Evolutionary conservation across 805 yeast genomes (phyloP).

Genomic region (Candida saitoana): DNA sequence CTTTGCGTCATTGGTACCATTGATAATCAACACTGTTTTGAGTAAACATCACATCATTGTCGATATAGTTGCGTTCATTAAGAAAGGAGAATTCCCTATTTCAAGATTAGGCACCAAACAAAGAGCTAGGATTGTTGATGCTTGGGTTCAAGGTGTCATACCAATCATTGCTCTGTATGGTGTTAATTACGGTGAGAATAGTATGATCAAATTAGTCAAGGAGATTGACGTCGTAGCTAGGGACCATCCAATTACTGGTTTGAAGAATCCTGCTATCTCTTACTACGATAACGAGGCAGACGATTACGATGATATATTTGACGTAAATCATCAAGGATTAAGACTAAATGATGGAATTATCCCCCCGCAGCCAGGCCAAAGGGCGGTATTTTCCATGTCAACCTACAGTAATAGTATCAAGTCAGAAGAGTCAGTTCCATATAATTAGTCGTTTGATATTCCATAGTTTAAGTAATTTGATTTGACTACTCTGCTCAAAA

Average conservation of each 20-base stretch:
- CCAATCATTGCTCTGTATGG: constrained; percentile 41
- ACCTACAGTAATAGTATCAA: constrained; percentile 7
- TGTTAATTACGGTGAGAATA: constrained; percentile 64
- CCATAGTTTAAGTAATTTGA: no score
- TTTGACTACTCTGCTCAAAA: neutral
- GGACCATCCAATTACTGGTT: constrained; percentile 36
- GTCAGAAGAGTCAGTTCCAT: constrained; percentile 5
- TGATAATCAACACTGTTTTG: constrained; percentile 73
- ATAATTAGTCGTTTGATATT: neutral
- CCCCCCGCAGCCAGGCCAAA: constrained; percentile 4
- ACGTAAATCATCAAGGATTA: constrained; percentile 26
- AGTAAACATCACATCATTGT: constrained; percentile 77
- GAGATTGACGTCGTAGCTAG: constrained; percentile 46
- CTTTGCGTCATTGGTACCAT: constrained; percentile 74
- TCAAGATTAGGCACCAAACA: constrained; percentile 75
- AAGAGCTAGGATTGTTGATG: constrained; percentile 62
- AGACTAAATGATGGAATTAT: constrained; percentile 20
- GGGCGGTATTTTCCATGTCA: constrained; percentile 13
- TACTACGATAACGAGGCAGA: constrained; percentile 30
- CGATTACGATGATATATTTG: constrained; percentile 25
- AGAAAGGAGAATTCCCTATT: constrained; percentile 57
- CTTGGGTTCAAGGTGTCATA: constrained; percentile 46
- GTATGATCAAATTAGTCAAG: constrained; percentile 54
- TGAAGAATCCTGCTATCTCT: constrained; percentile 39
- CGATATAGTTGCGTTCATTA: constrained; percentile 80